Evolutionary conservation across 140 eudicot species (phyloP).

Genomic region (Oenanthe javanica): DNA sequence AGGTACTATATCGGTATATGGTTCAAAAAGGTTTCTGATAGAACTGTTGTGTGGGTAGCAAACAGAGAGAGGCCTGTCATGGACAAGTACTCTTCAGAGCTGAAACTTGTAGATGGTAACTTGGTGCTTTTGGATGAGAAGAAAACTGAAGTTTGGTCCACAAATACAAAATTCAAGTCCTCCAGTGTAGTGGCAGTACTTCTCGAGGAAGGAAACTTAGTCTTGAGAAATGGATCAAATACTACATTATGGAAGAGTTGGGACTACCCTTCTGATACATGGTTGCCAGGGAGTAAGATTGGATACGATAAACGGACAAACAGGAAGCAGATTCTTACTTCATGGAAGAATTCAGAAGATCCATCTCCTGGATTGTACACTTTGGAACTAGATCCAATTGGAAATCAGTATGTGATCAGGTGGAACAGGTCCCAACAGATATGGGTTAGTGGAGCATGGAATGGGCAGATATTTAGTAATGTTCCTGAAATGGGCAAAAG

Average conservation of each 20-base stretch:
- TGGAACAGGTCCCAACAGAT: slow-evolving; percentile 48
- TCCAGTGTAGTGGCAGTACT: slow-evolving; percentile 34
- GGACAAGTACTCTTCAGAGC: slow-evolving; percentile 28
- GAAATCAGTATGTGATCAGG: slow-evolving; percentile 39
- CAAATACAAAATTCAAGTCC: slow-evolving; percentile 22
- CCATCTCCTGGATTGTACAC: slow-evolving; percentile 50
- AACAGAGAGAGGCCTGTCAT: slow-evolving; percentile 51
- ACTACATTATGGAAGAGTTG: slow-evolving; percentile 60
- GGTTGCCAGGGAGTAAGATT: slow-evolving; percentile 67
- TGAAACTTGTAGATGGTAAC: slow-evolving; percentile 42
- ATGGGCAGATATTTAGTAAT: slow-evolving; percentile 33
- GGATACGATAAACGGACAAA: slow-evolving; percentile 33
- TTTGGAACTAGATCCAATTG: slow-evolving; percentile 39
- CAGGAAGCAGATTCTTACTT: slow-evolving; percentile 37
- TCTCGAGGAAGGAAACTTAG: slow-evolving; percentile 58
- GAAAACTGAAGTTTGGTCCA: slow-evolving; percentile 43
- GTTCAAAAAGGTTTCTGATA: slow-evolving; percentile 30
- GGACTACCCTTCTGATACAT: slow-evolving; percentile 47
- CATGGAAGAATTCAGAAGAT: slow-evolving; percentile 71
- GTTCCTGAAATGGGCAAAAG: slow-evolving; percentile 59
- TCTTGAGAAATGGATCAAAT: slow-evolving; percentile 30
- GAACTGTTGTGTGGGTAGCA: slow-evolving; percentile 64
- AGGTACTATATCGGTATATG: slow-evolving; percentile 52
- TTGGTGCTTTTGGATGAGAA: slow-evolving; percentile 42
- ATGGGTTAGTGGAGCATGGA: slow-evolving; percentile 78